Evolutionary conservation across 345 rosid genomes (phyloP), one percentile per base, ranked within the genome.

Genomic region (Ceriops zippeliana): DNA sequence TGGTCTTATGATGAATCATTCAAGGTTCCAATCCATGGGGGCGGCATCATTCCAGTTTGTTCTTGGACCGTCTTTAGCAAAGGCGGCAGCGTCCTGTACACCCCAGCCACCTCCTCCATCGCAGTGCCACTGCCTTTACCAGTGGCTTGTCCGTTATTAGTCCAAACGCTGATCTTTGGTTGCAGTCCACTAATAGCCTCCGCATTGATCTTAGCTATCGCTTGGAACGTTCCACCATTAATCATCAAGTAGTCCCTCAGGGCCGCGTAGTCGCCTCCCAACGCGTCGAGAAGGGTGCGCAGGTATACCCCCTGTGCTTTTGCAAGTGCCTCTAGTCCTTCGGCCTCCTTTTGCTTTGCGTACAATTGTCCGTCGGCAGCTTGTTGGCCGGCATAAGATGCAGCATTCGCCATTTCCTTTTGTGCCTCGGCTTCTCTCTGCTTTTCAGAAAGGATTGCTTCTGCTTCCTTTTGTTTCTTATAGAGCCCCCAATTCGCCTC

Each of bases 91-190:
- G 80, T 82, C 67, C 76, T 78, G 59, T 87, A 89, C 26, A 92
- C 80, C 15, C 92, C 90, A 21, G 93, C 89, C 62, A 91, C 52
- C 70, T 89, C 91, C 66, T 84, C 85, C 88, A 91, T 70, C 16
- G 78, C 89, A 46, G 35, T 52, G 37, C 66, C 61, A 6, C 32
- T 61, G 58, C 66, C 77, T 7, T 54, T 52, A 34, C 66, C 61
- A 6, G 32, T 61, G 53, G 64, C 77, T 7, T 54, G 69, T 6
- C 62, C 76, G 0, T 78, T 78, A 7, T 67, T 76, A 58, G 81
- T 86, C 95, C 95, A 92, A 22, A 92, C 77, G 64, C 96, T 90
- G 62, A 92, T 86, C 70, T 78, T 92, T 0, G 93, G 96, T 47
- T 84, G 83, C 62, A 87, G 65, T 30, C 89, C 93, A 0, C 69